Evolutionary conservation across 2,329 filamentous ascomycete genomes (phyloP).

Genomic region (Trichoderma pleuroti): DNA sequence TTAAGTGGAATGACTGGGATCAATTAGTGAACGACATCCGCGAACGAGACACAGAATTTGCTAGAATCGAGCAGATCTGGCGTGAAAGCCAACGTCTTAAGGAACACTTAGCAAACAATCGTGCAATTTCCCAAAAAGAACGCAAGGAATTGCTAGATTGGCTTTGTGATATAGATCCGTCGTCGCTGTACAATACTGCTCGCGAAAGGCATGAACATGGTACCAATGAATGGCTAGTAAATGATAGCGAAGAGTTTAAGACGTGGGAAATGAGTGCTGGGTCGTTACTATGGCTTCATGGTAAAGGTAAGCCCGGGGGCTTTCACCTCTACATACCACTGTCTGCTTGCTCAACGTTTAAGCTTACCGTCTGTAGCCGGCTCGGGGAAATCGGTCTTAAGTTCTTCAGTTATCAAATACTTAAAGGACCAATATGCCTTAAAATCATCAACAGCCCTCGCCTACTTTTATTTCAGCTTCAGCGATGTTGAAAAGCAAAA

Average conservation of each 20-base stretch:
- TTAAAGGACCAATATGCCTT: neutral
- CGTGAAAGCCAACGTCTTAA: neutral
- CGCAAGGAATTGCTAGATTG: neutral
- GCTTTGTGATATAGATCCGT: neutral
- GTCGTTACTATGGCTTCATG: neutral
- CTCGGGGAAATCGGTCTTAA: neutral
- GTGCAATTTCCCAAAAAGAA: neutral
- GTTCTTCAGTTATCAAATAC: neutral
- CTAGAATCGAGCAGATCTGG: neutral
- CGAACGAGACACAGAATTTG: neutral
- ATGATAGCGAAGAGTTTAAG: neutral
- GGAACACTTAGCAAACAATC: neutral
- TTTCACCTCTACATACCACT: too few relatives aligned
- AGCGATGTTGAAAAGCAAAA: neutral
- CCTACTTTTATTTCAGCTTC: neutral
- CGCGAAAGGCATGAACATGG: neutral
- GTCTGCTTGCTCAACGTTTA: accelerated
- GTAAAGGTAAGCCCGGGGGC: neutral
- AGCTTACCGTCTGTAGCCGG: neutral
- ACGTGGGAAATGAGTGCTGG: neutral
- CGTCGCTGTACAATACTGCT: neutral
- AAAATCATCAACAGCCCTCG: neutral
- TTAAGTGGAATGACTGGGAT: neutral
- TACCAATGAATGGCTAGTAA: neutral
- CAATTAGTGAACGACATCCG: neutral